A percentile compares a stretch with the other conserved stretches of the same genome.
These are phyloP conservation scores for Candida vartiovaarae DNA, from an alignment of 805 yeast species.

Conservation along the genomic window DNA sequence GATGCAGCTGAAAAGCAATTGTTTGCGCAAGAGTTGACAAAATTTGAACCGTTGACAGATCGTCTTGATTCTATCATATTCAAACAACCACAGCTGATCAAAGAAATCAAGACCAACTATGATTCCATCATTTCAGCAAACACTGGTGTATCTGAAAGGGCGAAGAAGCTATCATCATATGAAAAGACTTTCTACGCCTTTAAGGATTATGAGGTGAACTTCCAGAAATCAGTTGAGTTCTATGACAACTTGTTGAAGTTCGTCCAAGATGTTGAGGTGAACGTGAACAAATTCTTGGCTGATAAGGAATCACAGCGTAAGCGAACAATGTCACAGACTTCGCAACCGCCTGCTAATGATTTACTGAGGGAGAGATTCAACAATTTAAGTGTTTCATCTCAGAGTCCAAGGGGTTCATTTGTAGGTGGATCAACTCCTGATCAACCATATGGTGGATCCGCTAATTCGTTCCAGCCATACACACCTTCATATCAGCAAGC, in stretches of 20 bases:
- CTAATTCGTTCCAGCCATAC: neutral
- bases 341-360: slow-evolving; percentile 2
- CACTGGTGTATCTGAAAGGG: slow-evolving; percentile 34
- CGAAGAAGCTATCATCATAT: slow-evolving; percentile 34
- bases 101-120: slow-evolving; percentile 38
- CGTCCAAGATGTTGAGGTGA: slow-evolving; percentile 16
- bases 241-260: slow-evolving; percentile 40
- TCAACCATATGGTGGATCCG: too few relatives aligned
- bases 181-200: slow-evolving; percentile 49
- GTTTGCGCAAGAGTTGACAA: slow-evolving; percentile 67
- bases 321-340: slow-evolving; percentile 9
- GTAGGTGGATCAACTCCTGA: slow-evolving; percentile 2
- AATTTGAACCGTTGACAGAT: slow-evolving; percentile 62
- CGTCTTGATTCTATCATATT: slow-evolving; percentile 64
- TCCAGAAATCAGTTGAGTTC: slow-evolving; percentile 53
- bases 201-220: slow-evolving; percentile 51
- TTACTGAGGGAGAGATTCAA: slow-evolving; percentile 16
- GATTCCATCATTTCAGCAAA: slow-evolving; percentile 39
- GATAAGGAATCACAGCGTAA: slow-evolving; percentile 21
- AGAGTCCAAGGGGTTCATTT: slow-evolving; percentile 15
- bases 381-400: slow-evolving; percentile 13
- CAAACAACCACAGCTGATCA: slow-evolving; percentile 50
- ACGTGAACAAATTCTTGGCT: slow-evolving; percentile 18
- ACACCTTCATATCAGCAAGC: slow-evolving; percentile 11
- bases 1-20: slow-evolving; percentile 51